A percentile compares a stretch with the other conserved stretches of the same genome.
These are phyloP conservation scores for Eleusine coracana DNA, from an alignment of 176 grass and related monocot genomes.

Conservation along the genomic window DNA sequence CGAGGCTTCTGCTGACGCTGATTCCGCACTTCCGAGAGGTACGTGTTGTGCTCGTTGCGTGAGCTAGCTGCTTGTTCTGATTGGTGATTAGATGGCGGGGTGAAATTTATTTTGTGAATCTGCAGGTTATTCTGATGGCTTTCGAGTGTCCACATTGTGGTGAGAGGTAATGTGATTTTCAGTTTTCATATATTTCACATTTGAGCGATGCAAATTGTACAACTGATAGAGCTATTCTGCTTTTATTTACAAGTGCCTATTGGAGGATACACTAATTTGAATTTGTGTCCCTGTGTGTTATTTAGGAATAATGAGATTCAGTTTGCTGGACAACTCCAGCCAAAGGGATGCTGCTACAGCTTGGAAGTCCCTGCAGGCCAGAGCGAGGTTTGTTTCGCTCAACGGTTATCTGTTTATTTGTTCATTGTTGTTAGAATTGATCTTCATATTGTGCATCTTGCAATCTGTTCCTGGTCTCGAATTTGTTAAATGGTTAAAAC, in stretches of 20 bases:
- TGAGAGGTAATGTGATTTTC: constrained; percentile 57
- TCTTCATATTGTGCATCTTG: neutral
- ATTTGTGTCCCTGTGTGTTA: neutral
- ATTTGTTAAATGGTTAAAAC: neutral
- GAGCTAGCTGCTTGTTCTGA: constrained; percentile 19
- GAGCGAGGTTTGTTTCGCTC: constrained; percentile 52
- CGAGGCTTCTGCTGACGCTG: constrained; percentile 73
- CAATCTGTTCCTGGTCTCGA: neutral
- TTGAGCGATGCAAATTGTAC: neutral
- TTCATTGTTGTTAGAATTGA: constrained; percentile 18
- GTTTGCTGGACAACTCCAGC: constrained; percentile 88
- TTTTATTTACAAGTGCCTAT: neutral
- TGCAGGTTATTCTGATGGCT: constrained; percentile 92
- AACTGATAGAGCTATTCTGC: neutral
- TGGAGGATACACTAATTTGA: neutral
- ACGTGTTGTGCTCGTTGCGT: neutral
- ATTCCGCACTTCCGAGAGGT: constrained; percentile 98
- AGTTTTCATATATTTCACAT: neutral
- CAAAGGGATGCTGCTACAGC: constrained; percentile 70
- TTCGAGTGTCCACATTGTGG: constrained; percentile 89
- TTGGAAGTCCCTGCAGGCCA: constrained; percentile 62
- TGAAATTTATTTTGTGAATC: constrained; percentile 26
- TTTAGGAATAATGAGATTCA: constrained; percentile 91
- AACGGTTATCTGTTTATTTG: neutral
- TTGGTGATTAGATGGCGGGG: neutral